Base-by-base conservation (phyloP, 371 early-diverging fungal species). In the Capniomyces stellatus region DNA sequence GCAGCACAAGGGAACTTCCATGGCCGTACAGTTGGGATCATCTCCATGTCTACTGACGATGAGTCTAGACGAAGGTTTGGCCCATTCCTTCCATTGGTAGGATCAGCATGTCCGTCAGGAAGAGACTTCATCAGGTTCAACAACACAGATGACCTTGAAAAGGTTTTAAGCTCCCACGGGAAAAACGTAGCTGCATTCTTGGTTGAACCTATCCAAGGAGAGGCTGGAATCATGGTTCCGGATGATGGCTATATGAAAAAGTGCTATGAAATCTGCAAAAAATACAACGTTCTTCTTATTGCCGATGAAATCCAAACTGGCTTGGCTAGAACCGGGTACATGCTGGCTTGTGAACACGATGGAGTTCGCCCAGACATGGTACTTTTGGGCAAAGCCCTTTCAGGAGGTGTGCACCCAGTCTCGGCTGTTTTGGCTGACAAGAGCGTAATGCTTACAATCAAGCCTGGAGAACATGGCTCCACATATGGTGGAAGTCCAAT, bases 221-320 rank as follows among this genome's bases (percentile, higher is more conserved):
- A 97, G 75, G 96, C 95, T 25, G 94, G 89, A 62, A 91, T 97
- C 64, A 76, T 81, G 64, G 87, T 93, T 2, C 94, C 98, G n/a
- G 88, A 86, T 58, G 76, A 82, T 0, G 95, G 89, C 10, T 97
- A 92, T 70, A 71, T 97, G 48, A 74, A 75, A 61, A 74, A 75
- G 55, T 79, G 80, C 60, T 77, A 82, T 57, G 87, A 83, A 19
- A 76, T 94, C 39, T 97, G 96, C 83, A 85, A 87, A 66, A 83
- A 94, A 70, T 82, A 95, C 75, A 93, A 95, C 58, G 93, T 92
- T 21, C 73, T 97, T 52, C 82, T 97, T 56, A 93, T 97, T 64
- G 89, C 87, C 44, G 98, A 97, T 62, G 98, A 97, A 73, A 89
- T 97, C 64, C 98, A 97, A 70, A 88, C 93, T n/a, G 98, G 98